A percentile compares a stretch with the other conserved stretches of the same genome.
phyloP scores from a whole-genome alignment of 768 basidiomycete species.

The Psilocybe subaeruginosa region DNA sequence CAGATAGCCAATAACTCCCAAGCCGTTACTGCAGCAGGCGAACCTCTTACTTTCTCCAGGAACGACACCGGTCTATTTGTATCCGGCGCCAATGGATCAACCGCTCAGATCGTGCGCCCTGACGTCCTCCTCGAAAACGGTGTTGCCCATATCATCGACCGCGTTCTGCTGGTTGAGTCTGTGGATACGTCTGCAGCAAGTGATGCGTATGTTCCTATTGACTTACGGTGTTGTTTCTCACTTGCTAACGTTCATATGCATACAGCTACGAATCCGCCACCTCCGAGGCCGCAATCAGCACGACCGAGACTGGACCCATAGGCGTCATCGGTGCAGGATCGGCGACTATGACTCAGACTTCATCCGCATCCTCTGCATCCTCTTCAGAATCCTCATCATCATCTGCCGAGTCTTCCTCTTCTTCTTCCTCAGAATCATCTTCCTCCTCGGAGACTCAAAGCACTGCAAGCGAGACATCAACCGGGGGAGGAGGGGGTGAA shows the following conservation, averaged over 20 bases:
- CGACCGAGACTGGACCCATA: background rate
- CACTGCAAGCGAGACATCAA: conserved; percentile 16
- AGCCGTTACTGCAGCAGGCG: conserved; percentile 59
- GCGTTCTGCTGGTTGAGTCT: conserved; percentile 51
- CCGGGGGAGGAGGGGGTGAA: background rate
- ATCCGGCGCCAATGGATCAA: conserved; percentile 31
- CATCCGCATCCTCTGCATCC: conserved; percentile 9
- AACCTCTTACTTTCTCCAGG: conserved; percentile 48
- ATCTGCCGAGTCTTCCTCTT: conserved; percentile 15
- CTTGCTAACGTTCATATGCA: background rate
- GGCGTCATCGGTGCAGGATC: background rate
- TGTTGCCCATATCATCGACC: conserved; percentile 66
- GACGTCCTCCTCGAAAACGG: conserved; percentile 70
- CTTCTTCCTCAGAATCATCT: conserved; percentile 11
- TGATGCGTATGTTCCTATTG: conserved; percentile 49
- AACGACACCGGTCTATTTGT: conserved; percentile 67
- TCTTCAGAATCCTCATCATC: conserved; percentile 11
- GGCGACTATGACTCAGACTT: background rate
- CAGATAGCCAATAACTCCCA: conserved; percentile 37
- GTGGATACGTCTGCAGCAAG: conserved; percentile 45
- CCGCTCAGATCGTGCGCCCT: conserved; percentile 50
- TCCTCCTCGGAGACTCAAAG: conserved; percentile 10
- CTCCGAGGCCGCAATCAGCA: background rate
- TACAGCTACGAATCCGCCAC: background rate
- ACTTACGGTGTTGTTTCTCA: background rate